These are phyloP conservation scores for Kodamaea leandrae DNA, from an alignment of 805 yeast genomes.

Conservation along the genomic window DNA sequence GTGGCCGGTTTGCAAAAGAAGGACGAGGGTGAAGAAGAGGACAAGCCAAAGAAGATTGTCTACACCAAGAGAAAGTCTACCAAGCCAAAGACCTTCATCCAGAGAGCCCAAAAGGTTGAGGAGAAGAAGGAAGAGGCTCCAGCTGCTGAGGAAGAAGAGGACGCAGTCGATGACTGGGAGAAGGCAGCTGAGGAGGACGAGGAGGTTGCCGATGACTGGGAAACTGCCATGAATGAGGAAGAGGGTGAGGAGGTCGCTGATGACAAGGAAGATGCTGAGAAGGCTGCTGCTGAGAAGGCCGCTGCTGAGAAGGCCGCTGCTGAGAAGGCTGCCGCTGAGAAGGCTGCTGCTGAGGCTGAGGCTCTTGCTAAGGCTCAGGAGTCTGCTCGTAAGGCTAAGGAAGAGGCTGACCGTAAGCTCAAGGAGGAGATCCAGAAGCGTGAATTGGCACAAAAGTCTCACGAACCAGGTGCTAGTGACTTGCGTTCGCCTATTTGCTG, in stretches of 20 bases:
- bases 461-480: slow-evolving; percentile 43
- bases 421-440: slow-evolving; percentile 12
- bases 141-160: slow-evolving; percentile 47
- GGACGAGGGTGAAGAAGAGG: slow-evolving; percentile 23
- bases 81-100: slow-evolving; percentile 38
- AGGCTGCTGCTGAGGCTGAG: slow-evolving; percentile 20
- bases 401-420: slow-evolving; percentile 23
- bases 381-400: slow-evolving; percentile 34
- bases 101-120: slow-evolving; percentile 20
- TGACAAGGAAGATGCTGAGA: slow-evolving; percentile 27
- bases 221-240: slow-evolving; percentile 41
- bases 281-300: slow-evolving; percentile 17
- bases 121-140: slow-evolving; percentile 19
- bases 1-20: slow-evolving; percentile 67
- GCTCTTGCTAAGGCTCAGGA: slow-evolving; percentile 15
- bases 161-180: slow-evolving; percentile 88
- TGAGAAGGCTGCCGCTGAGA: slow-evolving; percentile 14
- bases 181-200: slow-evolving; percentile 59
- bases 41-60: slow-evolving; percentile 64
- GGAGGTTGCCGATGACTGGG: slow-evolving; percentile 52
- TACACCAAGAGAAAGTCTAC: slow-evolving; percentile 70
- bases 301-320: slow-evolving; percentile 17
- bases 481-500: slow-evolving; percentile 98
- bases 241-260: slow-evolving; percentile 22
- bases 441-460: slow-evolving; percentile 13